phyloP scores from a whole-genome alignment of 1,284 basidiomycete species.

The Trichosporon asahii region DNA sequence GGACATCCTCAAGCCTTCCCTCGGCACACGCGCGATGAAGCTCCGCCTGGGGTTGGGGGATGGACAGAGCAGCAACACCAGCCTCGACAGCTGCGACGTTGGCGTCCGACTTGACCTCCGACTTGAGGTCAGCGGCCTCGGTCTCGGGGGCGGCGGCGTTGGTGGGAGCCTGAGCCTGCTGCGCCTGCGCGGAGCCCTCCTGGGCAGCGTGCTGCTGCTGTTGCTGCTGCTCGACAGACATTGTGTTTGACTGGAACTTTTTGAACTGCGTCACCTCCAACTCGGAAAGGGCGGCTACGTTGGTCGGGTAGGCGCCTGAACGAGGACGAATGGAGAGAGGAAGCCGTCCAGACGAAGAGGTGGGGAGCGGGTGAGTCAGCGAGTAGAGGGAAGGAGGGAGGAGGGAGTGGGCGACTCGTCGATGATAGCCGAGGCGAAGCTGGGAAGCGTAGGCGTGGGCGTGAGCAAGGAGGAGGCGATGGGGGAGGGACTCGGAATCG shows the following conservation, averaged over 20 bases:
- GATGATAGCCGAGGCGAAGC: not conserved
- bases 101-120: slow-evolving; percentile 9
- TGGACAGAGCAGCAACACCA: slow-evolving; percentile 18
- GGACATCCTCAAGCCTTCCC: slow-evolving; percentile 44
- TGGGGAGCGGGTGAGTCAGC: not conserved
- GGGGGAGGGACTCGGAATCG: slow-evolving; percentile 6
- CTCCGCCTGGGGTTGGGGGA: slow-evolving; percentile 25
- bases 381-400: too few species aligned
- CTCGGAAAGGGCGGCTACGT: not conserved
- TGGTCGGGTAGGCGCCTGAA: not conserved
- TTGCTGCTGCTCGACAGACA: slow-evolving; percentile 9
- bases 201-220: slow-evolving; percentile 12
- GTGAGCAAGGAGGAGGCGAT: not conserved
- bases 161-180: slow-evolving; percentile 4
- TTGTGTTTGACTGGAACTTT: slow-evolving; percentile 13
- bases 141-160: not conserved
- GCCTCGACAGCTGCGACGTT: slow-evolving; percentile 16
- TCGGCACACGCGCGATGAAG: slow-evolving; percentile 45
- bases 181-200: slow-evolving; percentile 1
- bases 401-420: not conserved
- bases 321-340: not conserved
- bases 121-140: not conserved
- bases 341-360: not conserved
- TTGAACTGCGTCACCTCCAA: slow-evolving; percentile 12
- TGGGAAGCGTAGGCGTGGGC: slow-evolving; percentile 1